Base-by-base conservation (phyloP, 441 rosid genomes). In the Bocquillonia castaneifolia region DNA sequence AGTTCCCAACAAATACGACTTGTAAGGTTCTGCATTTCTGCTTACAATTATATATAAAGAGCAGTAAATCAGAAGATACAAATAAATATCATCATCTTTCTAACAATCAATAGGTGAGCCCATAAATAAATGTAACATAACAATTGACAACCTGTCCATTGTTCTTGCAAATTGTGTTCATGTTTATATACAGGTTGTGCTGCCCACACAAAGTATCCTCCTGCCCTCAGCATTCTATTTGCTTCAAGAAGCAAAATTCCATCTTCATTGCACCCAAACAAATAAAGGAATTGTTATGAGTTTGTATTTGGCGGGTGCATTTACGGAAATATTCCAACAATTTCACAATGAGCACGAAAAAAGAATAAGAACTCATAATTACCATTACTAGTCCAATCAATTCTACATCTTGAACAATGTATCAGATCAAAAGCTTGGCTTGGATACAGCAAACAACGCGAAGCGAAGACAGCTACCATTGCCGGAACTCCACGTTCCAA, bases 401-500 rank as follows among this genome's bases (percentile, higher is more conserved):
- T 85, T 82, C 89, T 77, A 74, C 98, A 93, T 75, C 92, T 84
- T 59, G 96, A 88, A 79, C 96, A 93, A 74, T 93, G 98, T 44
- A 93, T 82, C 83, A 89, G 69, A 72, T 90, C 96, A 83, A 93
- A 93, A 71, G 96, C 97, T 80, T 93, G 98, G 79, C 97, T 93
- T 34, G 98, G 96, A 73, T 86, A 93, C 64, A 86, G 54, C 69
- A 93, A 73, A 1, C 96, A 78, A n/a, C 58, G 85, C 12, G 94
- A 88, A n/a, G 86, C 83, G 74, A 90, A 89, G 29, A 88, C 92
- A 36, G 94, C 90, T 10, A 78, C 88, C 97, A 90, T 93, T 28
- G 98, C 96, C 67, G 98, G 98, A 57, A 87, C 96, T 76, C 97
- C 97, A 74, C 96, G 92, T 79, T 93, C 98, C 62, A 93, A 88